These are phyloP conservation scores for Carex arenaria DNA, from an alignment of 202 grass and related monocot genomes.

Conservation along the genomic window DNA sequence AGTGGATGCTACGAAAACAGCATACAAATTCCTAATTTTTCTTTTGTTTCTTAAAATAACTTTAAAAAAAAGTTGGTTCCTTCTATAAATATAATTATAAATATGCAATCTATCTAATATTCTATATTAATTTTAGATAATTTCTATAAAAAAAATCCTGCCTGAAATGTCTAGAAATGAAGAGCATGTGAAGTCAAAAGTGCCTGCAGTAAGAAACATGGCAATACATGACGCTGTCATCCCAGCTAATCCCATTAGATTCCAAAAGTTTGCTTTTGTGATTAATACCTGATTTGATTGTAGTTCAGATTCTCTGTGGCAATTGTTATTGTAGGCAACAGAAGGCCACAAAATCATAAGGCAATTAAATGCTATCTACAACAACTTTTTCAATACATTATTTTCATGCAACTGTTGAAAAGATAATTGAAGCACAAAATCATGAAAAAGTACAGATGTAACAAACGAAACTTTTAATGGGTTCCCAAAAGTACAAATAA, in stretches of 20 bases:
- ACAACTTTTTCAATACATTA: not conserved
- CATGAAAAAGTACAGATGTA: not conserved
- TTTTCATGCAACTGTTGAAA: not conserved
- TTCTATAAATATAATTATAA: no score
- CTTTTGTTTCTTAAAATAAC: no score
- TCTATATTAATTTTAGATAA: no score
- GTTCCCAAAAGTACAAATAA: not conserved
- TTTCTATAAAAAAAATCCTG: no score
- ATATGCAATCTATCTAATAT: no score
- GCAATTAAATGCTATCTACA: not conserved
- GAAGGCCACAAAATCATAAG: not conserved
- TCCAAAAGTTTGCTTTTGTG: conserved; percentile 70
- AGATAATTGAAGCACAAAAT: not conserved
- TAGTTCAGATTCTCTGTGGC: conserved; percentile 6
- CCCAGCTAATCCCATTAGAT: conserved; percentile 50
- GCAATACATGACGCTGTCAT: conserved; percentile 6
- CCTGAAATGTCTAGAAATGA: not conserved
- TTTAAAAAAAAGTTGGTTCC: no score
- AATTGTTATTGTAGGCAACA: not conserved
- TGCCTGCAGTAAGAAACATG: not conserved
- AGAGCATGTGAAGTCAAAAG: not conserved
- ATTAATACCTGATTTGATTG: conserved; percentile 19
- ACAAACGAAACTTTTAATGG: not conserved
- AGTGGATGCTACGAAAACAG: no score
- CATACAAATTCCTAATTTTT: no score